phyloP scores from a whole-genome alignment of 2,329 filamentous ascomycete species.

The Arachnomyces sp. region DNA sequence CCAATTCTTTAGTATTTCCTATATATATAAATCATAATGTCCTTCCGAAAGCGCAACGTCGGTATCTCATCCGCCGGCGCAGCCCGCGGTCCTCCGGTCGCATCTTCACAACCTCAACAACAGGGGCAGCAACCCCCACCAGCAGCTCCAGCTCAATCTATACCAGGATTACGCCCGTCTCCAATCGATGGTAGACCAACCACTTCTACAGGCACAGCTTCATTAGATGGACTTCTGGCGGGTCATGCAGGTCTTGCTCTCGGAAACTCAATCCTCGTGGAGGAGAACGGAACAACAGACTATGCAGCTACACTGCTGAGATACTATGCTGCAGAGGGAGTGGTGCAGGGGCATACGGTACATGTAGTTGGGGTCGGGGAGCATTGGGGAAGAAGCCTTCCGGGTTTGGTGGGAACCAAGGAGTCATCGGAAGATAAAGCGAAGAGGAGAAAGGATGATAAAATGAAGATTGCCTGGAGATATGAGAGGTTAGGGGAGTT shows the following conservation, averaged over 20 bases:
- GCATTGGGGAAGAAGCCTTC: slow-evolving; percentile 74
- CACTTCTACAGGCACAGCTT: slow-evolving; percentile 83
- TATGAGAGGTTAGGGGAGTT: slow-evolving; percentile 79
- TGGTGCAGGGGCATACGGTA: slow-evolving; percentile 82
- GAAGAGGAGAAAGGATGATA: slow-evolving; percentile 50
- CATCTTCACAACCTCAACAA: slow-evolving; percentile 12
- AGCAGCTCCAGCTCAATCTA: slow-evolving; percentile 22
- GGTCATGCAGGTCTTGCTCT: slow-evolving; percentile 79
- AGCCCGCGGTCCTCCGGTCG: slow-evolving; percentile 23
- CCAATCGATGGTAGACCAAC: slow-evolving; percentile 79
- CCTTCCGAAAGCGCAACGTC: slow-evolving; percentile 62
- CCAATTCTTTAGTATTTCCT: too few species aligned
- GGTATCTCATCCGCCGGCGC: slow-evolving; percentile 39
- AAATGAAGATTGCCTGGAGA: slow-evolving; percentile 99
- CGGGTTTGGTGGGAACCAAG: slow-evolving; percentile 56
- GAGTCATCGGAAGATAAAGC: slow-evolving; percentile 39
- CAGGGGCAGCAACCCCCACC: slow-evolving; percentile 17
- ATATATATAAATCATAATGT: slow-evolving; percentile 39
- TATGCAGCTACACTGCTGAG: slow-evolving; percentile 77
- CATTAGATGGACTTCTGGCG: slow-evolving; percentile 75
- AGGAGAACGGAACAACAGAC: slow-evolving; percentile 89
- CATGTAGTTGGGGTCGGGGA: slow-evolving; percentile 77
- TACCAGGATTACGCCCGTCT: slow-evolving; percentile 66
- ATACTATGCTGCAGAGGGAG: slow-evolving; percentile 88
- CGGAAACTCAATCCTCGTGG: slow-evolving; percentile 71